Base-by-base conservation (phyloP, 371 early-diverging fungal genomes). In the Rhizopus stolonifer region DNA sequence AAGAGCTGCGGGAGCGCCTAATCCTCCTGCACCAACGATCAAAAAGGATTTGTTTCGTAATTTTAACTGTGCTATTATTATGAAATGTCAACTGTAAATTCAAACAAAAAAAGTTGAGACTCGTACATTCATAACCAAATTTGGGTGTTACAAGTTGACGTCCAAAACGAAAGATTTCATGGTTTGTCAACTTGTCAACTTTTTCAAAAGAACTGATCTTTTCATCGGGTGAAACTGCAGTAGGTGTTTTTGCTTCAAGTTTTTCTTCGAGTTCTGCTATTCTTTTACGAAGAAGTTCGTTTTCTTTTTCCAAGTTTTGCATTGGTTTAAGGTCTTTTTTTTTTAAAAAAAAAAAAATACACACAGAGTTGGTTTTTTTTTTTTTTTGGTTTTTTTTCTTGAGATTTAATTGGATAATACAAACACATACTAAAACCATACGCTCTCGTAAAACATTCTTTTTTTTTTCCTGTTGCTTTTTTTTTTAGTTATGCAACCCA, bases 11-110 rank as follows among this genome's bases (percentile, higher is more conserved):
- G 99, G 95, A 0, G 94, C 82, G 0, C 99, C 99, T 6, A 99
- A 80, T 0, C 99, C 99, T 31, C 99, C 99, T 9, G 96, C 92
- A 2, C 99, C 99, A 0, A 99, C 95, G 2, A 99, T 77, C 13
- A 99, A 71, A 29, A 98, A 89, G 0, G 86, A 79, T 14, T 88
- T 67, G 46, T 89, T 86, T 18, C 83, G 79, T 45, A 99, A 67
- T 42, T 76, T 83, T 31, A 84, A 62, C 72, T 99, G 99, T 10
- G 90, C 94, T 91, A n/a, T n/a, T n/a, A n/a, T n/a, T n/a, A n/a
- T n/a, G n/a, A n/a, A n/a, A n/a, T n/a, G n/a, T n/a, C n/a, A n/a
- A n/a, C n/a, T n/a, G n/a, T n/a, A n/a, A n/a, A n/a, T n/a, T n/a
- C n/a, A n/a, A n/a, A n/a, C n/a, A n/a, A n/a, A n/a, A n/a, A n/a